Evolutionary conservation across 768 basidiomycete species (phyloP), one percentile per base, ranked within the genome.

Genomic region (Calocybe cyanea): DNA sequence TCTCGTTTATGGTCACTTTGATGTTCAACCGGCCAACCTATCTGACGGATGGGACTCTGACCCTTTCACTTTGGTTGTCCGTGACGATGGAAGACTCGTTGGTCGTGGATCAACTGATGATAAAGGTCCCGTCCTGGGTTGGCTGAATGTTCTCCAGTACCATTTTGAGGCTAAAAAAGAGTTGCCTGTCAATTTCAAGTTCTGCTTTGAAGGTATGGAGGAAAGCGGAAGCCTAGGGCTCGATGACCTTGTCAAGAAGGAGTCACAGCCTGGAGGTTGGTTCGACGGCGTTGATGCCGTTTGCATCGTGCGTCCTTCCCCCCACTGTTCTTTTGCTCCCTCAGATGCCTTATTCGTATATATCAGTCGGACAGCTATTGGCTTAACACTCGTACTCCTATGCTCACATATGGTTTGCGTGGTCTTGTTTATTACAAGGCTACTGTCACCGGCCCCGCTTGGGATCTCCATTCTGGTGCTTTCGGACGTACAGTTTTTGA

Each of bases 151-250:
- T 35, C 72, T 96, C 36, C 84, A 95, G 56, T 92, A 90, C 45
- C 92, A 95, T 46, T 67, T 76, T 39, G 68, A 81, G 45, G 76
- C 78, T 28, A 71, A 77, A 17, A 69, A 81, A 35, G 77, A 80
- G 30, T 76, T 96, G 17, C 94, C 94, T 1, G 90, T 97, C 20
- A 96, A 97, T 61, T 66, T 97, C 45, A 80, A 81, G 52, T 83
- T 89, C 71, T 91, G 88, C 72, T 93, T 98, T 56, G 95, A 98
- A 63, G 94, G 89, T 3, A 98, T 96, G 94, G 95, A 98, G 64
- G 95, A 98, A 70, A 85, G 77, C 50, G 94, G 93, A 4, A 89
- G 86, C 33, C 88, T 89, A 55, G 92, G 93, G 1, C 75, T 97
- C 10, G 93, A 96, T 56, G 87, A 89, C 25, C 78, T 95, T 35